These are phyloP conservation scores for Dicorynia guianensis DNA, from an alignment of 306 rosid genomes.

Conservation along the genomic window DNA sequence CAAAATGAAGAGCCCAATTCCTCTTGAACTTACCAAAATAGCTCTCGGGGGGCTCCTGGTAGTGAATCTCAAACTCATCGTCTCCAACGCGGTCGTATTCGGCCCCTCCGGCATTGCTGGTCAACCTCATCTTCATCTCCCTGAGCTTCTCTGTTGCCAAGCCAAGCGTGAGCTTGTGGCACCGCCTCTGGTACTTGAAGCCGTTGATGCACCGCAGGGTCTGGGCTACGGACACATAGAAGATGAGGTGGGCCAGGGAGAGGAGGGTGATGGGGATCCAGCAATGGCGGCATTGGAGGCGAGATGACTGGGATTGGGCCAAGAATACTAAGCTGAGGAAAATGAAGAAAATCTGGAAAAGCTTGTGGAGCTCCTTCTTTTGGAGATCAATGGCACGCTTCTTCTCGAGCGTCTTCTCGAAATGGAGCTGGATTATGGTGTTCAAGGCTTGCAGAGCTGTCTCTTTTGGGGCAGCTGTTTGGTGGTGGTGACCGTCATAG, in stretches of 20 bases:
- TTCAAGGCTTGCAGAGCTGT: slow-evolving; percentile 77
- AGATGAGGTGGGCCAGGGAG: slow-evolving; percentile 81
- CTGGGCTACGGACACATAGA: slow-evolving; percentile 91
- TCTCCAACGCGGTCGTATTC: slow-evolving; percentile 48
- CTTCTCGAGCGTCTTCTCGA: slow-evolving; percentile 92
- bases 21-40: slow-evolving; percentile 75
- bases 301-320: slow-evolving; percentile 52
- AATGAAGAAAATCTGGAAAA: slow-evolving; percentile 80
- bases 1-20: slow-evolving; percentile 75
- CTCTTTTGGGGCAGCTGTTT: slow-evolving; percentile 57
- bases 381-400: slow-evolving; percentile 88
- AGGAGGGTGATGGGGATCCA: slow-evolving; percentile 92
- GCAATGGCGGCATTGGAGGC: slow-evolving; percentile 89
- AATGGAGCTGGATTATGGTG: slow-evolving; percentile 60
- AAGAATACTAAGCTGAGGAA: slow-evolving; percentile 66
- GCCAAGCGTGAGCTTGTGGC: slow-evolving; percentile 75
- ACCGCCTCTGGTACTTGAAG: slow-evolving; percentile 86
- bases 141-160: slow-evolving; percentile 67
- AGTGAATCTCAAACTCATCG: slow-evolving; percentile 66
- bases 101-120: slow-evolving; percentile 20
- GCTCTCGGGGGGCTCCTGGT: slow-evolving; percentile 73
- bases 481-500: slow-evolving; percentile 46
- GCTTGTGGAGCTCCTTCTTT: slow-evolving; percentile 82
- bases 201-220: slow-evolving; percentile 86
- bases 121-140: slow-evolving; percentile 54